A percentile compares a stretch with the other conserved stretches of the same genome.
These are phyloP conservation scores for Termitomyces sp. DNA, from an alignment of 768 basidiomycete species.

Conservation along the genomic window DNA sequence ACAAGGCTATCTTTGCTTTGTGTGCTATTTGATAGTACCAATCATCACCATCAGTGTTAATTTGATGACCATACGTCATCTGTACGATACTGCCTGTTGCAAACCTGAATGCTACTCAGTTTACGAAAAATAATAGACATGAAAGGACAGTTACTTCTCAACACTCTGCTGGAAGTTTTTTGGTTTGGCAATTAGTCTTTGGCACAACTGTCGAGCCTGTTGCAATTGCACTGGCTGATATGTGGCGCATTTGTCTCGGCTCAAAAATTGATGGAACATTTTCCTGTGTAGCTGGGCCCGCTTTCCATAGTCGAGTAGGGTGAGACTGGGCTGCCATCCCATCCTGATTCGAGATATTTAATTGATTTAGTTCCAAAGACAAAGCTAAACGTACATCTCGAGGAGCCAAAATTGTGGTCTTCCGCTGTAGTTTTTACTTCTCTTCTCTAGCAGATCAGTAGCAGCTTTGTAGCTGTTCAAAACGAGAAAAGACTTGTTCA, in stretches of 20 bases:
- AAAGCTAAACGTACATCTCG: slow-evolving; percentile 4
- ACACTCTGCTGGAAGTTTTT: neutral
- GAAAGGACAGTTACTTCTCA: neutral
- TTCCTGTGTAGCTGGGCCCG: slow-evolving; percentile 3
- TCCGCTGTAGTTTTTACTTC: slow-evolving; percentile 11
- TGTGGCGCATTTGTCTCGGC: neutral
- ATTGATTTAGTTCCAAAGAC: neutral
- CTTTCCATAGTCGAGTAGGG: slow-evolving; percentile 5
- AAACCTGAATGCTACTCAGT: neutral
- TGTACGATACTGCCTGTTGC: slow-evolving; percentile 13
- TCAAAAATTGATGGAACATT: slow-evolving; percentile 12
- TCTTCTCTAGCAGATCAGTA: slow-evolving; percentile 6
- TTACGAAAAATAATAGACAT: neutral
- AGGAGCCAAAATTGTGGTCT: slow-evolving; percentile 6
- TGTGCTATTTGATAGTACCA: slow-evolving; percentile 9
- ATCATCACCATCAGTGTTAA: slow-evolving; percentile 12
- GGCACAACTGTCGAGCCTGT: neutral
- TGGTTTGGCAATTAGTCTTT: neutral
- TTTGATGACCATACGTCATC: slow-evolving; percentile 15
- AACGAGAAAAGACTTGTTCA: slow-evolving; percentile 1
- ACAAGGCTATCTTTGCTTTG: neutral
- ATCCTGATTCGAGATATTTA: neutral
- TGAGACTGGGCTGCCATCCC: slow-evolving; percentile 2
- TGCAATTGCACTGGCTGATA: slow-evolving; percentile 6
- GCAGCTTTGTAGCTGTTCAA: slow-evolving; percentile 11